Evolutionary conservation across 768 basidiomycete species (phyloP).

Genomic region (Mycena metata): DNA sequence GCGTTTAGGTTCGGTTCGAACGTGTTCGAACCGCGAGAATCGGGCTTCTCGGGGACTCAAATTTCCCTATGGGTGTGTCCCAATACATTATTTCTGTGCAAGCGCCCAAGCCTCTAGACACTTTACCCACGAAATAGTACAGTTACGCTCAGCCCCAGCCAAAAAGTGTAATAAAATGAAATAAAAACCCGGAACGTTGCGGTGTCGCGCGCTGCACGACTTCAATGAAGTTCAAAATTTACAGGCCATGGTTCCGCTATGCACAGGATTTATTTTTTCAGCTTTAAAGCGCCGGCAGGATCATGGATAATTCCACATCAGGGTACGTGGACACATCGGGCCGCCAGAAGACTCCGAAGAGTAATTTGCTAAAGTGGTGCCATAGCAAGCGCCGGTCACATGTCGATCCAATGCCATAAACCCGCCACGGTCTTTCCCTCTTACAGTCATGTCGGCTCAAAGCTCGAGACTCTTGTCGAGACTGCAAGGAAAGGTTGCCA

Average conservation of each 20-base stretch:
- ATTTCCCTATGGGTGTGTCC: too few species aligned
- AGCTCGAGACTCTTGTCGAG: conserved; percentile 28
- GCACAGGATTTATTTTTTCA: conserved; percentile 10
- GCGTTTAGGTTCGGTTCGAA: too few species aligned
- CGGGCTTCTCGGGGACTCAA: too few species aligned
- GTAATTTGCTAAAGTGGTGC: not conserved
- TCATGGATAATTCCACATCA: conserved; percentile 18
- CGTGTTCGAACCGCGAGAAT: too few species aligned
- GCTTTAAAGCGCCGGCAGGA: conserved; percentile 13
- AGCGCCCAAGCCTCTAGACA: too few species aligned
- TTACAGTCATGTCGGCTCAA: conserved; percentile 29
- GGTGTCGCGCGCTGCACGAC: conserved; percentile 1
- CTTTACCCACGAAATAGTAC: too few species aligned
- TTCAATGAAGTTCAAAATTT: conserved; percentile 7
- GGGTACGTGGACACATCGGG: conserved; percentile 13
- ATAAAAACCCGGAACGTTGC: too few species aligned
- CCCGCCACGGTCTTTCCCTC: conserved; percentile 14
- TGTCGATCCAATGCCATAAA: conserved; percentile 24
- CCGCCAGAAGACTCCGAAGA: conserved; percentile 18
- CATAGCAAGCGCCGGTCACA: conserved; percentile 8
- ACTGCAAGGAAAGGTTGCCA: conserved; percentile 29
- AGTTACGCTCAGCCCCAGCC: too few species aligned
- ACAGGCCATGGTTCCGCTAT: not conserved
- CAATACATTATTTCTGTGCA: too few species aligned
- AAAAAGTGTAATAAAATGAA: too few species aligned